Conservation (phyloP, 1,284 basidiomycete genomes). For the Stereum hirsutum region DNA sequence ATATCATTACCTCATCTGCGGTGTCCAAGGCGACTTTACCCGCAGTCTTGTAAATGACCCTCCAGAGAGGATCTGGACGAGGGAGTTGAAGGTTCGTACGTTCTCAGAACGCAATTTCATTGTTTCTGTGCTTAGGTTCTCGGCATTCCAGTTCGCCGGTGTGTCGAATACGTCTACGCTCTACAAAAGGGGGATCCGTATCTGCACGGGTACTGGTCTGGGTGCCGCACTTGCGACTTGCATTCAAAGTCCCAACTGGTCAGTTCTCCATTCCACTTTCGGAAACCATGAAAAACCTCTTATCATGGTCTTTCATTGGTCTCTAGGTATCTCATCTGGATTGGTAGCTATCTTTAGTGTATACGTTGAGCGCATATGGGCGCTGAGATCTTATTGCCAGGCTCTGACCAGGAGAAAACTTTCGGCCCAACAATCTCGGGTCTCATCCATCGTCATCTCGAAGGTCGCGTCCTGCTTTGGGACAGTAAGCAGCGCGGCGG, state of each 20-base stretch:
- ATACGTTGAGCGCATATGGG: too few relatives aligned
- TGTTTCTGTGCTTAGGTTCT: neutral
- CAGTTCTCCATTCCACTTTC: slow-evolving; percentile 16
- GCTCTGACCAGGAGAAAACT: slow-evolving; percentile 69
- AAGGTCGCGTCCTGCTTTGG: slow-evolving; percentile 64
- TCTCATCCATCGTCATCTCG: slow-evolving; percentile 57
- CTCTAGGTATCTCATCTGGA: slow-evolving; percentile 68
- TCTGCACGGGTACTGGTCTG: slow-evolving; percentile 73
- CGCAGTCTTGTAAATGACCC: slow-evolving; percentile 58
- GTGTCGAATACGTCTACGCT: slow-evolving; percentile 70
- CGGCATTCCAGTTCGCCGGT: slow-evolving; percentile 49
- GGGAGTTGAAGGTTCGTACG: slow-evolving; percentile 56
- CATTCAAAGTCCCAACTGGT: slow-evolving; percentile 63
- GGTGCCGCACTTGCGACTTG: slow-evolving; percentile 73
- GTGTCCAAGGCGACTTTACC: slow-evolving; percentile 75
- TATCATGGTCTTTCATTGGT: slow-evolving; percentile 7
- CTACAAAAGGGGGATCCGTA: slow-evolving; percentile 67
- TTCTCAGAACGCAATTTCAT: slow-evolving; percentile 4
- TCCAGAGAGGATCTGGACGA: slow-evolving; percentile 61
- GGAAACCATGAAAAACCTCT: slow-evolving; percentile 3
- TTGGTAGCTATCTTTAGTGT: too few relatives aligned
- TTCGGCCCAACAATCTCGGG: slow-evolving; percentile 68
- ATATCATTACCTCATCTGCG: slow-evolving; percentile 70
- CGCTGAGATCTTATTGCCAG: too few relatives aligned
- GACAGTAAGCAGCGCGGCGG: slow-evolving; percentile 62